Base-by-base conservation (phyloP, 1,139 yeast genomes). In the Hemisphaericaspora xylofermentans region DNA sequence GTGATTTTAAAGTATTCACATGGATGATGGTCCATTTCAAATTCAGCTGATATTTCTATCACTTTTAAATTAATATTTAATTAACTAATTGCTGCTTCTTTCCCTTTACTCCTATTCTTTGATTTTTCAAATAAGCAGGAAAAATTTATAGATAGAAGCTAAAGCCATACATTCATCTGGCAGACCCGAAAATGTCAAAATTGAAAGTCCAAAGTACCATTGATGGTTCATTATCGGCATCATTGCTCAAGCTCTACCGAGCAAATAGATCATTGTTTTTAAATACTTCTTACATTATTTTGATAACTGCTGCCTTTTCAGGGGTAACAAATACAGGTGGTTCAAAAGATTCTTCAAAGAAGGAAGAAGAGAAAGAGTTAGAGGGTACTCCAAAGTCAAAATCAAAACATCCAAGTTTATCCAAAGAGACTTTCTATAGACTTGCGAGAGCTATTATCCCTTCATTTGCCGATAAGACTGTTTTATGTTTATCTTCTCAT, bases 401-500 rank as follows among this genome's bases (percentile, higher is more conserved):
- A 35, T 56, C 50, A 44, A 59, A 58, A 47, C 49, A 54, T 21
- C 63, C 66, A 9, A 66, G 61, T 44, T 46, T 76, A 4, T 53
- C 71, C 12, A 63, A 56, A 41, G 66, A 62, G 17, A 62, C 77
- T 0, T 56, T 71, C 24, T 39, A 49, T 22, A 46, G 70, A 26
- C 54, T 73, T 26, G 51, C 63, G 46, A 61, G 57, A 24, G 65
- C 79, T 1, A 66, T 74, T 1, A 60, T 75, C 6, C 80, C 80
- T 0, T 48, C 63, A 2, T 45, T 47, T 17, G 48, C 51, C 19
- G 65, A 68, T 49, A 52, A 61, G 9, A 63, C 71, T 3, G 62
- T 77, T 39, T 60, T 67, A 39, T 61, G 64, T 48, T 73, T 88
- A 35, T 50, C 64, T 0, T 54, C 79, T 0, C 95, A 91, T 60